These are phyloP conservation scores for Epichloe hybrida DNA, from an alignment of 2,329 filamentous ascomycete species.

Conservation along the genomic window DNA sequence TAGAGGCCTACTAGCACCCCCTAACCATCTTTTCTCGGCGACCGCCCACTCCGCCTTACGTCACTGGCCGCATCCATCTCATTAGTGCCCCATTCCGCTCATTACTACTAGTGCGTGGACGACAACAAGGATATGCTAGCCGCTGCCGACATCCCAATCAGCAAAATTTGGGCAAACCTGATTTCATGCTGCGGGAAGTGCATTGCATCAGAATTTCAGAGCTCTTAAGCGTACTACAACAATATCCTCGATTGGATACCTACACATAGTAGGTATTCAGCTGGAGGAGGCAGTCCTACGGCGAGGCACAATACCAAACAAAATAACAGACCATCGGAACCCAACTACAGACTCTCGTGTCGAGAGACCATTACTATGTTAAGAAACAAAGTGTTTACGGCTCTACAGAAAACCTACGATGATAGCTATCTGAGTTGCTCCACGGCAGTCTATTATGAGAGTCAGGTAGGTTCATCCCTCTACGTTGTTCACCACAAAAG, in stretches of 20 bases:
- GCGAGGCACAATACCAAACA: neutral
- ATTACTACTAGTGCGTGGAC: neutral
- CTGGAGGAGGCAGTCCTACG: neutral
- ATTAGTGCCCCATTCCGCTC: neutral
- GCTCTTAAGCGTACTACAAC: neutral
- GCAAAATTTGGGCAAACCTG: neutral
- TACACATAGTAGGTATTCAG: neutral
- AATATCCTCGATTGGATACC: neutral
- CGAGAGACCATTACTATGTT: conserved; percentile 30
- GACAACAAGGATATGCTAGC: neutral
- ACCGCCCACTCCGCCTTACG: neutral
- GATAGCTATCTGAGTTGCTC: conserved; percentile 91
- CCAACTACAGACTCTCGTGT: neutral
- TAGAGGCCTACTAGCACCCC: too few species aligned
- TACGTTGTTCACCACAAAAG: neutral
- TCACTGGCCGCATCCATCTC: neutral
- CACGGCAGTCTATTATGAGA: conserved; percentile 91
- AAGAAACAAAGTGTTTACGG: conserved; percentile 45
- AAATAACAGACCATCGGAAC: neutral
- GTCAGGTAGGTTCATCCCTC: conserved; percentile 44
- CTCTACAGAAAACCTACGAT: conserved; percentile 94
- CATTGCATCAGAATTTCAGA: neutral
- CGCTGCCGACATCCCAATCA: neutral
- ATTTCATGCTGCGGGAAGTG: neutral
- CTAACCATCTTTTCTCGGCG: neutral